Evolutionary conservation across 306 rosid species (phyloP).

Genomic region (Abrus pulchellus): DNA sequence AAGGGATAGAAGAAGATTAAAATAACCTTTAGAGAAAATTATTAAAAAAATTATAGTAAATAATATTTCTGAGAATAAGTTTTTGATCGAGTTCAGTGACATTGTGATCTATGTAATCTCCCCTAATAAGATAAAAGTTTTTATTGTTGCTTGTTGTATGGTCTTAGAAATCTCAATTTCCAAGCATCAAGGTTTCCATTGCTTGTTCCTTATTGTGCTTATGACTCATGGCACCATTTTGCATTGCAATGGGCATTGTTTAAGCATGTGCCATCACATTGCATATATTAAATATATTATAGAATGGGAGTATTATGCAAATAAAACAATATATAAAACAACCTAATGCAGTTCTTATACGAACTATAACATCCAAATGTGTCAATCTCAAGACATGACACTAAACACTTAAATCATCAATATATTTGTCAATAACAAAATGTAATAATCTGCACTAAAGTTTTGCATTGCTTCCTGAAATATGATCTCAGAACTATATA

Average conservation of each 20-base stretch:
- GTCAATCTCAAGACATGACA: not conserved
- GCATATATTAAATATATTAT: not conserved
- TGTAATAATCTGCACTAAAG: not conserved
- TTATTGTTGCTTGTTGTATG: no score
- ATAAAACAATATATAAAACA: not conserved
- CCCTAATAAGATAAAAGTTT: no score
- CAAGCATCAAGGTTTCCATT: not conserved
- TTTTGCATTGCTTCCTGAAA: not conserved
- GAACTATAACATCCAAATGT: not conserved
- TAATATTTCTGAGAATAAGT: no score
- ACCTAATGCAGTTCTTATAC: not conserved
- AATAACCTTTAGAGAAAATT: no score
- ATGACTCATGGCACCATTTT: not conserved
- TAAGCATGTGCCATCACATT: not conserved
- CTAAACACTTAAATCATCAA: not conserved
- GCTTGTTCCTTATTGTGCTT: constrained; percentile 1
- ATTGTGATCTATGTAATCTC: no score
- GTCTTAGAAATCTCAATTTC: not conserved
- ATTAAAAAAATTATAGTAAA: no score
- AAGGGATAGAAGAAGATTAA: no score
- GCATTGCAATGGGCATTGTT: not conserved
- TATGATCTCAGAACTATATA: constrained; percentile 20
- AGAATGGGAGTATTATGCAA: not conserved
- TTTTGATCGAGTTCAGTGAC: no score
- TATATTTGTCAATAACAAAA: not conserved